Percentiles rank a stretch among this genome's conserved stretches.
phyloP scores from a whole-genome alignment of 1,284 basidiomycete genomes.

The Grifola frondosa region DNA sequence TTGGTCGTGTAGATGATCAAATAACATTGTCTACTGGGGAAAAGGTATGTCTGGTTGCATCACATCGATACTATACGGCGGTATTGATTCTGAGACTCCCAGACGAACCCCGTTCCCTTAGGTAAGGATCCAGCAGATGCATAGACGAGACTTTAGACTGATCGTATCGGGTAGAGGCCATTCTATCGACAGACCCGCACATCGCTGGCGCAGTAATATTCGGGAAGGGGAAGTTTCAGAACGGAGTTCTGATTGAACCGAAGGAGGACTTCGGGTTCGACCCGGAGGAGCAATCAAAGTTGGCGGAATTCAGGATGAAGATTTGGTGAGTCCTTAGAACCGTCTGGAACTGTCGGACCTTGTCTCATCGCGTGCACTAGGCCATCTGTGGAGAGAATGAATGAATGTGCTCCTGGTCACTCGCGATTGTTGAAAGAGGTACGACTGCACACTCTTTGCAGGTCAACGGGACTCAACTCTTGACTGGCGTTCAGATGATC shows the following conservation, averaged over 20 bases:
- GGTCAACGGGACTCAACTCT: too few species aligned
- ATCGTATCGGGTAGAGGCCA: conserved; percentile 22
- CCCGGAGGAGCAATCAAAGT: conserved; percentile 19
- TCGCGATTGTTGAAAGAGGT: conserved; percentile 39
- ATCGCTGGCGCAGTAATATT: conserved; percentile 35
- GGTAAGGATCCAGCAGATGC: conserved; percentile 20
- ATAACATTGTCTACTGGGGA: conserved; percentile 52
- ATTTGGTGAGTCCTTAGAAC: conserved; percentile 32
- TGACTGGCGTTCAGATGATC: conserved; percentile 27
- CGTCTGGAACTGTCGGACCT: background rate
- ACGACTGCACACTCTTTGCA: background rate
- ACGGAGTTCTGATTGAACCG: conserved; percentile 39
- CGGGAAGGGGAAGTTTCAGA: conserved; percentile 37
- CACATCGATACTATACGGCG: background rate
- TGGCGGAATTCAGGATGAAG: conserved; percentile 29
- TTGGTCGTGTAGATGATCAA: conserved; percentile 50
- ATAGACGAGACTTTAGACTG: background rate
- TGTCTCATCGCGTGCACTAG: conserved; percentile 10
- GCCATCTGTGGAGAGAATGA: conserved; percentile 35
- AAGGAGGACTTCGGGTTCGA: conserved; percentile 26
- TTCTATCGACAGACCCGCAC: conserved; percentile 29
- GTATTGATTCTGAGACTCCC: background rate
- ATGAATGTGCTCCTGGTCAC: conserved; percentile 35
- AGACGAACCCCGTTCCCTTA: conserved; percentile 34
- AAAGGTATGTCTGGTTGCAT: conserved; percentile 35